Evolutionary conservation across 306 rosid genomes (phyloP).

Genomic region (Ziziphus jujuba): DNA sequence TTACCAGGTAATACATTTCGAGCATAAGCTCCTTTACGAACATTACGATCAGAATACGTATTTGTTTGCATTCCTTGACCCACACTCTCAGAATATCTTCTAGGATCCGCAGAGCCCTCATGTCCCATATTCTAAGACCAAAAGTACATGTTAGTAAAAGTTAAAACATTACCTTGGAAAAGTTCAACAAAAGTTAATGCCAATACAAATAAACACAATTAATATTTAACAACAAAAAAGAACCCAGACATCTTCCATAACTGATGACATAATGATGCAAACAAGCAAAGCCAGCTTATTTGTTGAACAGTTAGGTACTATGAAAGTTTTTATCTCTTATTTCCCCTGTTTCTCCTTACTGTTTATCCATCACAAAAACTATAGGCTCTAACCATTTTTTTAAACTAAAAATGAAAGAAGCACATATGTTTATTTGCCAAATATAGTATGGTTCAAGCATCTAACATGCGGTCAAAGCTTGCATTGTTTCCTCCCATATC

Average conservation of each 20-base stretch:
- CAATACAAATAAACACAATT: not conserved
- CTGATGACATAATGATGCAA: no score
- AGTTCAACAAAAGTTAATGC: not conserved
- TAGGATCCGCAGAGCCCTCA: constrained; percentile 46
- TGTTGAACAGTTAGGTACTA: no score
- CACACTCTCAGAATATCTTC: constrained; percentile 50
- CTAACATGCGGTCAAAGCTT: not conserved
- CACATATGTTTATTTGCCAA: no score
- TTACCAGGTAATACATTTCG: constrained; percentile 64
- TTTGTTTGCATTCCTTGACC: constrained; percentile 52
- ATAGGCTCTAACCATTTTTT: no score
- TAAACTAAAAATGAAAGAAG: no score
- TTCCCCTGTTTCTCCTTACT: no score
- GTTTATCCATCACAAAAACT: no score
- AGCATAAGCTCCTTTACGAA: constrained; percentile 62
- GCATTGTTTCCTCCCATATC: not conserved
- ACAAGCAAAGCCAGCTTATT: no score
- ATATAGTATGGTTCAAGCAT: no score
- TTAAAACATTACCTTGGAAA: not conserved
- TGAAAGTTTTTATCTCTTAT: no score
- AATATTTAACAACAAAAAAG: not conserved
- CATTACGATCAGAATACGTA: constrained; percentile 54
- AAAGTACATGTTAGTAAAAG: constrained; percentile 19
- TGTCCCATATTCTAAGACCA: constrained; percentile 56
- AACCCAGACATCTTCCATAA: not conserved